A percentile compares a stretch with the other conserved stretches of the same genome.
Evolutionary conservation across 306 rosid genomes (phyloP).

Genomic region (Sechiopsis laciniata): DNA sequence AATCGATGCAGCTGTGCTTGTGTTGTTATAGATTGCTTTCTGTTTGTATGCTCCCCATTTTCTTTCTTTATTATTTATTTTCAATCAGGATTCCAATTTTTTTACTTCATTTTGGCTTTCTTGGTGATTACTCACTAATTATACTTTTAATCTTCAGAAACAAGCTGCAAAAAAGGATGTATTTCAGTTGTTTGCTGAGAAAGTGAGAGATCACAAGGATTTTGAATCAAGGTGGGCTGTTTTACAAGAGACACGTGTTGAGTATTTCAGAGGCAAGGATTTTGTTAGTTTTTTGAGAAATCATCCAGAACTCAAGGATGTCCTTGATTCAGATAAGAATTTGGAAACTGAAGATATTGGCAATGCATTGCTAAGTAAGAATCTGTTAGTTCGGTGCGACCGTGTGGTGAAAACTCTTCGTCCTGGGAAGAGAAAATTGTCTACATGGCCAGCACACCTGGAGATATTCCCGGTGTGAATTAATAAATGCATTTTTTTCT

Average conservation of each 20-base stretch:
- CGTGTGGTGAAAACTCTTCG: slow-evolving; percentile 94
- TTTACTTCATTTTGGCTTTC: background rate
- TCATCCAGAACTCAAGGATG: slow-evolving; percentile 76
- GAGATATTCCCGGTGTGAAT: slow-evolving; percentile 71
- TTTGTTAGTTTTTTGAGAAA: slow-evolving; percentile 68
- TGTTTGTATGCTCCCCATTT: slow-evolving; percentile 28
- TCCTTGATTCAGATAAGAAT: slow-evolving; percentile 61
- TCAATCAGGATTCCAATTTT: no score
- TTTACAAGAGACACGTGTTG: slow-evolving; percentile 92
- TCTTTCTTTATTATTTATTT: no score
- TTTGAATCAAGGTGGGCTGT: slow-evolving; percentile 96
- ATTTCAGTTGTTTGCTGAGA: slow-evolving; percentile 90
- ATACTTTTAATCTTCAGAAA: slow-evolving; percentile 38
- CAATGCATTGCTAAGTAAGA: slow-evolving; percentile 59
- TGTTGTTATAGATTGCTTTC: background rate
- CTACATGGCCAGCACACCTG: slow-evolving; percentile 97
- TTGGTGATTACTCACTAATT: background rate
- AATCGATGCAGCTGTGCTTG: background rate
- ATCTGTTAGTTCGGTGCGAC: slow-evolving; percentile 85
- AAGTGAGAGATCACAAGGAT: slow-evolving; percentile 81
- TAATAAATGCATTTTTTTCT: no score
- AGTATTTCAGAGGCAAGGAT: slow-evolving; percentile 95
- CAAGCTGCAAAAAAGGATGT: slow-evolving; percentile 72
- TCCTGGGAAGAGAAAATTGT: slow-evolving; percentile 90
- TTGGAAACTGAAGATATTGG: slow-evolving; percentile 75